Conservation (phyloP, 2,329 filamentous ascomycete genomes). For the Xylariaceae sp. region DNA sequence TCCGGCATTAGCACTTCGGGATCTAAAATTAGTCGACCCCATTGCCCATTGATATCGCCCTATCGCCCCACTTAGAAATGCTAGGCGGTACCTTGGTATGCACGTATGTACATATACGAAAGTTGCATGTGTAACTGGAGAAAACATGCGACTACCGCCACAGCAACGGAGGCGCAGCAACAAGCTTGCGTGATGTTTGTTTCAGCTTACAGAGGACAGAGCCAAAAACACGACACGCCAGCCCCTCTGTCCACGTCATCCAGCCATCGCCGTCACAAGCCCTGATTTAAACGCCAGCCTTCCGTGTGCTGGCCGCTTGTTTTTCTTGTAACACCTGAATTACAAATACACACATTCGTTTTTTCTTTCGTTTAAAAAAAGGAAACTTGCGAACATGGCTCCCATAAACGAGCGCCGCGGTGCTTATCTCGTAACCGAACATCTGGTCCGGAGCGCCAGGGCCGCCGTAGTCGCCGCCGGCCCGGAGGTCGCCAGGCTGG, state of each 20-base stretch:
- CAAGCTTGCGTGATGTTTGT: constrained; percentile 13
- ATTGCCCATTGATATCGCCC: not conserved
- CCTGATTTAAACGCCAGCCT: not conserved
- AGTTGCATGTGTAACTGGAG: too few relatives aligned
- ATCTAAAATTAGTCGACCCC: constrained; percentile 16
- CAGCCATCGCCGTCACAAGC: not conserved
- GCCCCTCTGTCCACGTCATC: constrained; percentile 25
- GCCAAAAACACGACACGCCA: constrained; percentile 11
- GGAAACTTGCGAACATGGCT: constrained; percentile 26
- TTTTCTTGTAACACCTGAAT: constrained; percentile 4
- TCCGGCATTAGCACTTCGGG: constrained; percentile 10
- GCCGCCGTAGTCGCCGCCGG: constrained; percentile 32
- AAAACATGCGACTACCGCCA: constrained; percentile 9
- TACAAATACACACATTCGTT: constrained; percentile 6
- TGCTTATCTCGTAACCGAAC: constrained; percentile 24
- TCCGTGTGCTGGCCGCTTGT: constrained; percentile 4
- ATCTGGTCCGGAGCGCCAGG: constrained; percentile 31
- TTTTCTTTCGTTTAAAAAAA: constrained; percentile 3
- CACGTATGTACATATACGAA: too few relatives aligned
- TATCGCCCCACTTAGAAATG: not conserved
- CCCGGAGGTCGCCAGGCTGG: constrained; percentile 30
- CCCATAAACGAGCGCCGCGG: constrained; percentile 28
- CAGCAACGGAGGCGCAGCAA: constrained; percentile 17
- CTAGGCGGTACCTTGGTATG: too few relatives aligned
- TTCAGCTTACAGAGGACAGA: constrained; percentile 7